These are phyloP conservation scores for Populus simonii DNA, from an alignment of 345 rosid species.

Conservation along the genomic window DNA sequence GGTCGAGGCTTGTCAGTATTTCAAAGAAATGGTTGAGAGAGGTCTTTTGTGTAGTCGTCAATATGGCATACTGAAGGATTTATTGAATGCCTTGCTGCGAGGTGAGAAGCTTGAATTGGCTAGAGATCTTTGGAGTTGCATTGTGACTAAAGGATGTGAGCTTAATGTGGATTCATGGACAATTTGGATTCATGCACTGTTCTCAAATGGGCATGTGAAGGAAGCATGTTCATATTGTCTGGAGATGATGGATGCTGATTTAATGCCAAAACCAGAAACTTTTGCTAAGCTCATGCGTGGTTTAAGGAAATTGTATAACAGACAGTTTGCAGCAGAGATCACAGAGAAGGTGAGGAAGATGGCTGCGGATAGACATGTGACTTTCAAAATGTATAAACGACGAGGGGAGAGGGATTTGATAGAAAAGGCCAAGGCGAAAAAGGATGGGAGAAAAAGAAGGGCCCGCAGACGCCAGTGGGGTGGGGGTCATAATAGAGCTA, in stretches of 20 bases:
- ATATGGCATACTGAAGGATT: conserved; percentile 61
- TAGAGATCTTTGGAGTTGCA: conserved; percentile 72
- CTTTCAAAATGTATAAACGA: conserved; percentile 89
- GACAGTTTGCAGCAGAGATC: conserved; percentile 76
- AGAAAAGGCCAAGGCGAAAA: conserved; percentile 54
- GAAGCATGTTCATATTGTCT: conserved; percentile 83
- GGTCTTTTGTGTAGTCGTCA: conserved; percentile 69
- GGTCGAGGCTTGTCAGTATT: conserved; percentile 64
- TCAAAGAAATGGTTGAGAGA: conserved; percentile 77
- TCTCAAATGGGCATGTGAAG: conserved; percentile 74
- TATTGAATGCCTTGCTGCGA: conserved; percentile 61
- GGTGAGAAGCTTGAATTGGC: conserved; percentile 75
- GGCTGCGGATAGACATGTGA: conserved; percentile 74
- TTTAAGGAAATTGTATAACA: conserved; percentile 64
- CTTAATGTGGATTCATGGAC: conserved; percentile 76
- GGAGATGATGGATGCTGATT: conserved; percentile 86
- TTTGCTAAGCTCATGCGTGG: conserved; percentile 87
- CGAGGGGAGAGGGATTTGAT: conserved; percentile 73
- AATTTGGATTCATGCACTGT: conserved; percentile 89
- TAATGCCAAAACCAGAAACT: conserved; percentile 85
- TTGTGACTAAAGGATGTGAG: conserved; percentile 64
- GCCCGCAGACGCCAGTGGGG: conserved; percentile 27
- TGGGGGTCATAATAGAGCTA: conserved; percentile 6
- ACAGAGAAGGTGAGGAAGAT: conserved; percentile 89
- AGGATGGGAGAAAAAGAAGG: conserved; percentile 57